A percentile compares a stretch with the other conserved stretches of the same genome.
These are phyloP conservation scores for Taiwanofungus camphoratus DNA, from an alignment of 1,284 basidiomycete species.

Conservation along the genomic window DNA sequence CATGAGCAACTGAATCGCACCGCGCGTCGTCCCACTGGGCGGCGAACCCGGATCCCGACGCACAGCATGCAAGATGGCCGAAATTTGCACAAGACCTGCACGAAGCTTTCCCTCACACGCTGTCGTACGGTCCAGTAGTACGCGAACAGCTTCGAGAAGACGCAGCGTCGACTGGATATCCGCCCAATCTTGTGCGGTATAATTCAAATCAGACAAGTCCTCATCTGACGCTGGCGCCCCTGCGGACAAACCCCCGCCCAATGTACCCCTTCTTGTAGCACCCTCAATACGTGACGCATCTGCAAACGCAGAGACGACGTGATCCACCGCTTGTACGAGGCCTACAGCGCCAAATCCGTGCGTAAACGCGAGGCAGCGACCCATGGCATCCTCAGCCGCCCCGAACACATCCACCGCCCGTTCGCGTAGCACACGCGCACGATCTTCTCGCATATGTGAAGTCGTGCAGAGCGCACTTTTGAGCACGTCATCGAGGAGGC, in stretches of 20 bases:
- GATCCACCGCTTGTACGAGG: constrained; percentile 72
- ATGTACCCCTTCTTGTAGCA: constrained; percentile 16
- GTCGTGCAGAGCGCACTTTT: constrained; percentile 33
- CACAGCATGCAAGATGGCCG: constrained; percentile 50
- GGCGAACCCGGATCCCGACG: constrained; percentile 43
- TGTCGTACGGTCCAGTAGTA: constrained; percentile 59
- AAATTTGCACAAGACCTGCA: constrained; percentile 50
- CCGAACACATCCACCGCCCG: constrained; percentile 67
- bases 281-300: constrained; percentile 55
- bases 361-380: constrained; percentile 74
- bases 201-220: constrained; percentile 76
- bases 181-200: constrained; percentile 82
- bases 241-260: constrained; percentile 22
- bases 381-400: constrained; percentile 74
- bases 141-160: constrained; percentile 71
- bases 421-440: constrained; percentile 65
- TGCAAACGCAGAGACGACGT: constrained; percentile 63
- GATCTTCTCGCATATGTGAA: constrained; percentile 35
- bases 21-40: constrained; percentile 58
- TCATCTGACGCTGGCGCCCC: constrained; percentile 37
- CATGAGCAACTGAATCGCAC: constrained; percentile 67
- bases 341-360: constrained; percentile 80
- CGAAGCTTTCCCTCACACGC: constrained; percentile 68
- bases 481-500: constrained; percentile 57
- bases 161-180: constrained; percentile 81